Evolutionary conservation across 2,329 filamentous ascomycete species (phyloP).

Genomic region (Ceratocystis alfenasii): DNA sequence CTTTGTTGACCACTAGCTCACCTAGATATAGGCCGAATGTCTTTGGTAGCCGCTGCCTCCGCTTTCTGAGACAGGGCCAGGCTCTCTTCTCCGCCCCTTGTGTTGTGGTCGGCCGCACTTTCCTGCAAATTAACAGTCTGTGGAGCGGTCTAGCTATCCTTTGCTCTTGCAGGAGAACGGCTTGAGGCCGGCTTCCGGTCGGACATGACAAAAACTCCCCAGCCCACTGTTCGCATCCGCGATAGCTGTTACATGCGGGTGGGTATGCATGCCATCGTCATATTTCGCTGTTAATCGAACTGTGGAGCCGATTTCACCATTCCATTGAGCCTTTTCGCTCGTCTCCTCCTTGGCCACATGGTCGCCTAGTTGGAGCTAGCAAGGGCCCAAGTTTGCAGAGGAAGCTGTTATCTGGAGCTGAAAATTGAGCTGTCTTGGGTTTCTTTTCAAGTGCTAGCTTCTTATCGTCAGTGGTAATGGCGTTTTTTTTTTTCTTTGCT

Average conservation of each 20-base stretch:
- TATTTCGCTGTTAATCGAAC: neutral
- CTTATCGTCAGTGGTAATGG: neutral
- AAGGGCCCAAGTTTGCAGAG: neutral
- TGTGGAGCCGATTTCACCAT: neutral
- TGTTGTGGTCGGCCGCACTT: neutral
- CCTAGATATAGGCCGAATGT: neutral
- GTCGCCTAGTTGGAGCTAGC: slow-evolving; percentile 5
- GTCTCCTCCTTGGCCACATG: neutral
- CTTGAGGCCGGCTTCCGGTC: neutral
- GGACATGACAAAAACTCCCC: neutral
- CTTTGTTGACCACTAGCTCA: too few species aligned
- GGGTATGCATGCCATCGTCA: neutral
- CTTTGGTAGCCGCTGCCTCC: neutral
- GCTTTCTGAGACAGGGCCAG: neutral
- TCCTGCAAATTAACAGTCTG: neutral
- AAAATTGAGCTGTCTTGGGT: neutral
- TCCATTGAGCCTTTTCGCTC: neutral
- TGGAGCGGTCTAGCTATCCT: neutral
- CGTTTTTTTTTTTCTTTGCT: neutral
- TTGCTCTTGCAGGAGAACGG: too few species aligned
- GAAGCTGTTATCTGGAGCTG: neutral
- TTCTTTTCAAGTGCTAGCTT: neutral
- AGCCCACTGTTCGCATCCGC: neutral
- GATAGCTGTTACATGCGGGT: neutral
- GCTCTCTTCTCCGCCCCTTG: neutral